A percentile compares a stretch with the other conserved stretches of the same genome.
Conservation (phyloP, 2,329 filamentous ascomycete genomes). For the Onygena corvina region DNA sequence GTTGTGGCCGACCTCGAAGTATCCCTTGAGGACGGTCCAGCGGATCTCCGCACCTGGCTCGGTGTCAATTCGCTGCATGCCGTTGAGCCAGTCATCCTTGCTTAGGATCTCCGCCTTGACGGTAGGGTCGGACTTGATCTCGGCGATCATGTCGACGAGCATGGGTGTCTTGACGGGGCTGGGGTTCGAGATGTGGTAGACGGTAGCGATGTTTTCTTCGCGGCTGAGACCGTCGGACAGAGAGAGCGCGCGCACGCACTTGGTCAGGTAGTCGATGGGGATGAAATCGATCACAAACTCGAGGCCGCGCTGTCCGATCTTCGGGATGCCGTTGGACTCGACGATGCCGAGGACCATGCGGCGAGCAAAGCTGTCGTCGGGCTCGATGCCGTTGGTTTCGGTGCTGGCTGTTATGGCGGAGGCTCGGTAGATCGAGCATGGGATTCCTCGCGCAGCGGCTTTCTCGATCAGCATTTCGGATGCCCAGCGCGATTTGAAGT, state of each 20-base stretch:
- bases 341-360: constrained; percentile 10
- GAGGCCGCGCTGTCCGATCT: constrained; percentile 6
- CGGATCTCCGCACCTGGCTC: constrained; percentile 8
- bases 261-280: constrained; percentile 11
- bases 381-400: constrained; percentile 1
- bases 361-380: constrained; percentile 10
- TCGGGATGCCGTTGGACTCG: constrained; percentile 7
- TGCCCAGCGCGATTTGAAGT: constrained; percentile 11
- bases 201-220: constrained; percentile 1
- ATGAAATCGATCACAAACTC: constrained; percentile 11
- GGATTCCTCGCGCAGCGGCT: constrained; percentile 6
- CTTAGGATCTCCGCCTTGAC: constrained; percentile 1
- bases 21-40: constrained; percentile 9
- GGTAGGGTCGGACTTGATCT: neutral
- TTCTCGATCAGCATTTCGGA: constrained; percentile 11
- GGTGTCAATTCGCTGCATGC: constrained; percentile 3
- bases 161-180: constrained; percentile 1
- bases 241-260: constrained; percentile 4
- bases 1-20: constrained; percentile 10
- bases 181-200: constrained; percentile 11
- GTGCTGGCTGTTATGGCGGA: constrained; percentile 9
- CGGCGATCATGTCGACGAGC: constrained; percentile 8
- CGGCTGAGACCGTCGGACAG: neutral
- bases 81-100: constrained; percentile 4
- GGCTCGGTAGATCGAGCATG: constrained; percentile 10